Conservation (phyloP, 2,329 filamentous ascomycete species). For the Plectosphaerella sp. region DNA sequence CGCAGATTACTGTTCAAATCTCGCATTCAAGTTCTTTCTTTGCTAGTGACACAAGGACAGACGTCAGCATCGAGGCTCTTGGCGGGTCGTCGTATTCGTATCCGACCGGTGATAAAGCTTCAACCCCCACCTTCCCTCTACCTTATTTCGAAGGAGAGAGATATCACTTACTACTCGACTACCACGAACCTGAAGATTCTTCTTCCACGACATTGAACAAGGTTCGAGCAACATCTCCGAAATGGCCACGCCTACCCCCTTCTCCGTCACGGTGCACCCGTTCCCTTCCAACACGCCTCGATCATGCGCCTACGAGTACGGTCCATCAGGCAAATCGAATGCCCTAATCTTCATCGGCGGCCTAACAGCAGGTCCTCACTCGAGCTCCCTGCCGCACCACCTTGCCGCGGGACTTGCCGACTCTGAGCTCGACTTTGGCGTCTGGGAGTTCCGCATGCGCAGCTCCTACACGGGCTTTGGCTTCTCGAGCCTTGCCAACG, state of each 20-base stretch:
- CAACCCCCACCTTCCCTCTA: no score
- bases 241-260: constrained; percentile 18
- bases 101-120: no score
- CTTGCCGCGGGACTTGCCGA: constrained; percentile 38
- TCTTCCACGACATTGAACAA: background rate
- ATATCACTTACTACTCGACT: no score
- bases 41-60: no score
- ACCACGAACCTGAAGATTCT: no score
- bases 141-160: no score
- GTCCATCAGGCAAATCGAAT: constrained; percentile 38
- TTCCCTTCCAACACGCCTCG: constrained; percentile 33
- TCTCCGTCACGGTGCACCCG: constrained; percentile 38
- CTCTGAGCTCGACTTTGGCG: constrained; percentile 38
- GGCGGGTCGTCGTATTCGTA: no score
- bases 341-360: constrained; percentile 67
- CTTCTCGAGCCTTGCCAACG: constrained; percentile 40
- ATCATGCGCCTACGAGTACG: constrained; percentile 42
- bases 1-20: no score
- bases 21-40: no score
- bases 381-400: constrained; percentile 49
- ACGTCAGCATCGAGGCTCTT: no score
- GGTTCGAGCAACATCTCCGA: background rate
- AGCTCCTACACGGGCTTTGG: constrained; percentile 51
- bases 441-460: constrained; percentile 51
- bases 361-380: constrained; percentile 64